Conservation (phyloP, 1,139 yeast genomes). For the Taiozyma sp. region DNA sequence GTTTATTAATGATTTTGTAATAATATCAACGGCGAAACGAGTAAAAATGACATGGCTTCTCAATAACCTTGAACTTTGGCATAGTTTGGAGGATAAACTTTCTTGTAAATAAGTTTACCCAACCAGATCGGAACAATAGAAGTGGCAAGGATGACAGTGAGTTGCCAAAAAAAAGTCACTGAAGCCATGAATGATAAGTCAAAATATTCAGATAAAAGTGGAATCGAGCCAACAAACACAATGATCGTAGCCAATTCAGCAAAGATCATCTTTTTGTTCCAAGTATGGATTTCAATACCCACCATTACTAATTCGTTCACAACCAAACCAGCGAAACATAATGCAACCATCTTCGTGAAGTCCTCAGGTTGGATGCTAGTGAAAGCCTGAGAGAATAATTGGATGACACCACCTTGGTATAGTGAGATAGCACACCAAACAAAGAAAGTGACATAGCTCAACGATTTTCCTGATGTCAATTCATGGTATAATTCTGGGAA, state of each 20-base stretch:
- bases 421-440: conserved; percentile 87
- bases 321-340: conserved; percentile 76
- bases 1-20: neutral
- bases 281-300: conserved; percentile 82
- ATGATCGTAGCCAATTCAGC: conserved; percentile 69
- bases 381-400: conserved; percentile 72
- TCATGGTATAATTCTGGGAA: conserved; percentile 96
- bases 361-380: conserved; percentile 52
- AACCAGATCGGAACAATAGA: conserved; percentile 91
- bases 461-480: conserved; percentile 79
- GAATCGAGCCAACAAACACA: conserved; percentile 69
- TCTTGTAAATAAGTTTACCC: conserved; percentile 67
- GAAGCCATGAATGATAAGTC: conserved; percentile 62
- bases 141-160: conserved; percentile 55
- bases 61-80: conserved; percentile 88
- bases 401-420: conserved; percentile 83
- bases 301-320: conserved; percentile 92
- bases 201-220: conserved; percentile 81
- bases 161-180: conserved; percentile 65
- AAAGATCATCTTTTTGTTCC: conserved; percentile 77
- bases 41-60: neutral
- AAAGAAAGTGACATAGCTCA: conserved; percentile 83
- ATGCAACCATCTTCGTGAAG: conserved; percentile 76
- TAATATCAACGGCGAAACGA: neutral
- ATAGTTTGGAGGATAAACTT: conserved; percentile 87